A percentile compares a stretch with the other conserved stretches of the same genome.
phyloP scores from a whole-genome alignment of 2,329 filamentous ascomycete species.

The Pseudovirgaria hyperparasitica region DNA sequence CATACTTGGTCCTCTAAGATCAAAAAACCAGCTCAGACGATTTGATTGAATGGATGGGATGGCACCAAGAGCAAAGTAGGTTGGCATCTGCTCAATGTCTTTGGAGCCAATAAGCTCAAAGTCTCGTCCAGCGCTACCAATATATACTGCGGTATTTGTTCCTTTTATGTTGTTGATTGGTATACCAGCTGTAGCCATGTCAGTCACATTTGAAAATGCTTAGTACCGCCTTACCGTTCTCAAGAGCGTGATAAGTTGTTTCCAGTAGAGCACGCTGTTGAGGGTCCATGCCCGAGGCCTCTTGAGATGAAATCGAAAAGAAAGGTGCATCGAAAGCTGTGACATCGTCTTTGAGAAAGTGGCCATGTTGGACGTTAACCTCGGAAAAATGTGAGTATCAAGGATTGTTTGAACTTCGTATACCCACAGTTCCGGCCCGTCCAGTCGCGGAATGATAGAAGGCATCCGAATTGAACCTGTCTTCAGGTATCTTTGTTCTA shows the following conservation, averaged over 20 bases:
- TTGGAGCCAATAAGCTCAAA: neutral
- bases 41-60: conserved; percentile 8
- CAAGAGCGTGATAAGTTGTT: conserved; percentile 13
- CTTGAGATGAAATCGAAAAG: conserved; percentile 10
- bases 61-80: conserved; percentile 3
- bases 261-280: conserved; percentile 15
- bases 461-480: conserved; percentile 10
- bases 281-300: conserved; percentile 15
- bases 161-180: conserved; percentile 8
- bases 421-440: neutral
- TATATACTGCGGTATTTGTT: conserved; percentile 7
- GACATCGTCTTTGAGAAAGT: conserved; percentile 11
- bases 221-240: conserved; percentile 11
- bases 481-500: conserved; percentile 9
- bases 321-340: conserved; percentile 13
- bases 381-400: conserved; percentile 1
- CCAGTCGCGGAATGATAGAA: conserved; percentile 6
- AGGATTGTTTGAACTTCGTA: too few relatives aligned
- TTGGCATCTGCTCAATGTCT: neutral
- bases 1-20: too few relatives aligned
- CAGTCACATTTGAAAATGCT: conserved; percentile 1
- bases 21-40: conserved; percentile 10
- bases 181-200: conserved; percentile 7
- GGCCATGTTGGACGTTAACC: conserved; percentile 6
- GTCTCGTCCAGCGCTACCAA: neutral